A percentile compares a stretch with the other conserved stretches of the same genome.
phyloP scores from a whole-genome alignment of 2,329 filamentous ascomycete species.

The Myriosclerotinia scirpicola region DNA sequence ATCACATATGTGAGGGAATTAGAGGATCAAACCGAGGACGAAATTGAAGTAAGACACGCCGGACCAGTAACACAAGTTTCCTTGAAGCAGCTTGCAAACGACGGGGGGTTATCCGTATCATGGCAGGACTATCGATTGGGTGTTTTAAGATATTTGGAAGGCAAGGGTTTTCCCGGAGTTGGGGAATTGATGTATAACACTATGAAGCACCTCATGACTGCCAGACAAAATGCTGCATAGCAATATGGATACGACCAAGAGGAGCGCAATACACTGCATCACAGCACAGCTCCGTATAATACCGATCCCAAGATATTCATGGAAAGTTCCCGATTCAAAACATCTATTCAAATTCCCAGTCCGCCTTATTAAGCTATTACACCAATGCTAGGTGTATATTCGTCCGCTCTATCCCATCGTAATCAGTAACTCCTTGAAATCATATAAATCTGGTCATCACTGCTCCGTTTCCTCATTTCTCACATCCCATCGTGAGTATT shows the following conservation, averaged over 20 bases:
- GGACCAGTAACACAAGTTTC: slow-evolving; percentile 70
- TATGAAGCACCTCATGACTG: slow-evolving; percentile 68
- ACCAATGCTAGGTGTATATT: slow-evolving; percentile 11
- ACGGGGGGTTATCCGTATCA: slow-evolving; percentile 63
- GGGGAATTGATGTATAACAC: slow-evolving; percentile 75
- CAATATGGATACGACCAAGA: not conserved
- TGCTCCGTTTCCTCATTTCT: not conserved
- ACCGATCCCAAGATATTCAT: not conserved
- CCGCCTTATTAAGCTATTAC: slow-evolving; percentile 14
- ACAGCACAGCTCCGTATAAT: not conserved
- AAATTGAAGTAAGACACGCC: slow-evolving; percentile 54
- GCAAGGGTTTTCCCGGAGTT: slow-evolving; percentile 63
- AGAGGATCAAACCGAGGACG: slow-evolving; percentile 53
- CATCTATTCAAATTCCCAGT: slow-evolving; percentile 5
- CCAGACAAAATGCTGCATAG: slow-evolving; percentile 9
- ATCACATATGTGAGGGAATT: slow-evolving; percentile 55
- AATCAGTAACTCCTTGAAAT: slow-evolving; percentile 18
- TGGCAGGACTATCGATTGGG: slow-evolving; percentile 76
- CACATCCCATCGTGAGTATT: slow-evolving; percentile 15
- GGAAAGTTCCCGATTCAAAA: not conserved
- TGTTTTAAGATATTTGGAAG: slow-evolving; percentile 68
- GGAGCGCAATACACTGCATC: not conserved
- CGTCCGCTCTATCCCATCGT: slow-evolving; percentile 12
- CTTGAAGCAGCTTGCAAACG: slow-evolving; percentile 59
- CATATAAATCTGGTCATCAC: slow-evolving; percentile 9